phyloP scores from a whole-genome alignment of 129 eudicot species.

The Saussurea involucrata region DNA sequence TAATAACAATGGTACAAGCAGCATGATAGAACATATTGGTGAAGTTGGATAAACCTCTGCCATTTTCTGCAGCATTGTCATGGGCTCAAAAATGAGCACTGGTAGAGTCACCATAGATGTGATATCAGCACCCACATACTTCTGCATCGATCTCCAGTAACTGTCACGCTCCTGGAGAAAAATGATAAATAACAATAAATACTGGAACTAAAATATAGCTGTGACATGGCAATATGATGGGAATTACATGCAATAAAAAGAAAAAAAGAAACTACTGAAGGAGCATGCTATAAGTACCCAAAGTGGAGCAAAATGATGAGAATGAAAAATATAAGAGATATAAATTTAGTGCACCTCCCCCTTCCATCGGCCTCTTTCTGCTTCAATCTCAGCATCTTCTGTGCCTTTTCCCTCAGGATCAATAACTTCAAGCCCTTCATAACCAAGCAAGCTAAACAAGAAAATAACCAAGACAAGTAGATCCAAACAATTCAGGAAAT shows the following conservation, averaged over 20 bases:
- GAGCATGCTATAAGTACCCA: not conserved
- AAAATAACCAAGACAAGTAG: not conserved
- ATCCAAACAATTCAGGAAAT: conserved; percentile 13
- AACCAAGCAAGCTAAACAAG: conserved; percentile 53
- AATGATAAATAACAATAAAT: not conserved
- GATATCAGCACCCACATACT: conserved; percentile 84
- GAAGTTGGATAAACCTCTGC: conserved; percentile 72
- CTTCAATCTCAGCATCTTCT: conserved; percentile 88
- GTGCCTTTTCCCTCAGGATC: conserved; percentile 84
- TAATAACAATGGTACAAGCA: conserved; percentile 1
- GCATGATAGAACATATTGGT: conserved; percentile 4
- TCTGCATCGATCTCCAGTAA: conserved; percentile 95
- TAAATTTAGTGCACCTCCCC: conserved; percentile 50
- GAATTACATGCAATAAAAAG: conserved; percentile 1
- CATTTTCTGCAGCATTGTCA: conserved; percentile 96
- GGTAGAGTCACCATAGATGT: conserved; percentile 98
- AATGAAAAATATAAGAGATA: not conserved
- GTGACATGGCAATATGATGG: not conserved
- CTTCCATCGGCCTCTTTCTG: conserved; percentile 85
- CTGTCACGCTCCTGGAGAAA: conserved; percentile 79
- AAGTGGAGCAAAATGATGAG: not conserved
- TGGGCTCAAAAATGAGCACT: conserved; percentile 90
- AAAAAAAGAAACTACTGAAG: not conserved
- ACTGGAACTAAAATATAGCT: not conserved
- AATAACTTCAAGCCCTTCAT: conserved; percentile 84